Conservation (phyloP, 2,329 filamentous ascomycete species). For the Talaromyces rugulosus region DNA sequence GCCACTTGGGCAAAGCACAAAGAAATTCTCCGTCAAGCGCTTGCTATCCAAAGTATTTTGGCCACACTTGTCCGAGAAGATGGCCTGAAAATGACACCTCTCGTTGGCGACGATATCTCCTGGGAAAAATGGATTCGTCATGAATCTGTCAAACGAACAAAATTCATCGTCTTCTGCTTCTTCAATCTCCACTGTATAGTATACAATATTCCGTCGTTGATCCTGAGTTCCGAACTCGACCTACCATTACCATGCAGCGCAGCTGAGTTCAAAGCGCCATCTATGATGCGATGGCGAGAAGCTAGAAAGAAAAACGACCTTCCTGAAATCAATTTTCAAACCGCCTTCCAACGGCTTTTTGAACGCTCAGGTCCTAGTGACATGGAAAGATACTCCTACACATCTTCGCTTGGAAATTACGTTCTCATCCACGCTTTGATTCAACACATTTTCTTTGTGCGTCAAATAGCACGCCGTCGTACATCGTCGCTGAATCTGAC, state of each 20-base stretch:
- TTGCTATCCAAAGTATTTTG: slow-evolving; percentile 22
- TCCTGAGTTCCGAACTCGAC: slow-evolving; percentile 21
- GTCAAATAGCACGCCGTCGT: slow-evolving; percentile 31
- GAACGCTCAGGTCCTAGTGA: not conserved
- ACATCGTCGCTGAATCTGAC: slow-evolving; percentile 23
- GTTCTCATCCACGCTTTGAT: slow-evolving; percentile 65
- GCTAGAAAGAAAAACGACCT: slow-evolving; percentile 5
- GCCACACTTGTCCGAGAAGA: slow-evolving; percentile 21
- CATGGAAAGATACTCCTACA: slow-evolving; percentile 7
- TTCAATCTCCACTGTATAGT: slow-evolving; percentile 25
- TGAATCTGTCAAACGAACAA: slow-evolving; percentile 24
- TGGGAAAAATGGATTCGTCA: slow-evolving; percentile 22
- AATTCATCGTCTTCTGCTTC: slow-evolving; percentile 23
- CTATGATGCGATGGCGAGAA: slow-evolving; percentile 18
- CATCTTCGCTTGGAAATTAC: slow-evolving; percentile 58
- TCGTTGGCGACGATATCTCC: slow-evolving; percentile 10
- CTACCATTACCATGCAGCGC: slow-evolving; percentile 21
- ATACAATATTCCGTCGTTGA: slow-evolving; percentile 23
- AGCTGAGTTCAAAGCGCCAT: slow-evolving; percentile 19
- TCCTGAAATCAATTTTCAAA: slow-evolving; percentile 16
- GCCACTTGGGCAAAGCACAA: slow-evolving; percentile 22
- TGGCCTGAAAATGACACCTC: slow-evolving; percentile 15
- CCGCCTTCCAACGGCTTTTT: slow-evolving; percentile 15
- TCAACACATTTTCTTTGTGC: slow-evolving; percentile 66
- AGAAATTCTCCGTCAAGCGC: slow-evolving; percentile 20